Evolutionary conservation across 73 alveolate species (phyloP).

Genomic region (Tetrahymena borealis): DNA sequence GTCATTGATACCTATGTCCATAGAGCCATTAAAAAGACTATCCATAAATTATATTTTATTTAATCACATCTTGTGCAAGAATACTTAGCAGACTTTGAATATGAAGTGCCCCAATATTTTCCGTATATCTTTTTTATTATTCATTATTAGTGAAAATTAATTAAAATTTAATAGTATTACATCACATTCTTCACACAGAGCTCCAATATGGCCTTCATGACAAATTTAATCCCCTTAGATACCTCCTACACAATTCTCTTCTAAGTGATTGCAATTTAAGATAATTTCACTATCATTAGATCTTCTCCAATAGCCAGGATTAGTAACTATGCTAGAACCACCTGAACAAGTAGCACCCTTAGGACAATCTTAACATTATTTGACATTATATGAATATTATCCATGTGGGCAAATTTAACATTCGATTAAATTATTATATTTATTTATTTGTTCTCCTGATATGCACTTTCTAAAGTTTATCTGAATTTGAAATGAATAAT

Average conservation of each 20-base stretch:
- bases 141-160: neutral
- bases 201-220: slow-evolving; percentile 26
- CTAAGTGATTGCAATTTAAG: neutral
- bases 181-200: slow-evolving; percentile 34
- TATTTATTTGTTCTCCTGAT: neutral
- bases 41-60: neutral
- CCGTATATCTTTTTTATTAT: neutral
- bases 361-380: slow-evolving; percentile 23
- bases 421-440: neutral
- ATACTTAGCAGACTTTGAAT: neutral
- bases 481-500: neutral
- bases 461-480: neutral
- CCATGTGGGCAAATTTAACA: slow-evolving; percentile 15
- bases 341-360: slow-evolving; percentile 38
- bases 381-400: neutral
- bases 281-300: slow-evolving; percentile 19
- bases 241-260: slow-evolving; percentile 22
- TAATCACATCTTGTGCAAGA: neutral
- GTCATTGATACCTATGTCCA: neutral
- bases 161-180: too few relatives aligned
- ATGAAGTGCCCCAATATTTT: neutral
- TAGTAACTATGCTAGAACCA: slow-evolving; percentile 10
- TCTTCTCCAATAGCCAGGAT: slow-evolving; percentile 52
- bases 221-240: neutral
- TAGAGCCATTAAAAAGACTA: neutral